phyloP scores from a whole-genome alignment of 1,284 basidiomycete genomes.

The Entoloma clypeatum region DNA sequence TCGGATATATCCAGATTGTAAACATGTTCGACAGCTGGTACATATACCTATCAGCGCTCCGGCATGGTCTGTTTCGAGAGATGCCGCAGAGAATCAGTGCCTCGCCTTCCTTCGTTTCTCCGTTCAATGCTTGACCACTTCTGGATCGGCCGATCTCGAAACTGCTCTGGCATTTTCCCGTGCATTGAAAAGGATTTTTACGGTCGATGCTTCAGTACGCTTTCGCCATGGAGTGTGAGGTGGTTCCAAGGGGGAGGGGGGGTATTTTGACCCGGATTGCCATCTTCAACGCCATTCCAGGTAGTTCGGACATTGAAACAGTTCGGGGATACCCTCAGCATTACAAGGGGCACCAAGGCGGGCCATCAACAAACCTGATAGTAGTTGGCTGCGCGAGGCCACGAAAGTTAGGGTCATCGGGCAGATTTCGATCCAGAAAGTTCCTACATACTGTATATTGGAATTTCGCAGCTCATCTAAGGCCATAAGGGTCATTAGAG shows the following conservation, averaged over 20 bases:
- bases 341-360: not conserved
- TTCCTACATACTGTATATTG: too few relatives aligned
- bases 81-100: conserved; percentile 42
- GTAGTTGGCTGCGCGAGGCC: conserved; percentile 47
- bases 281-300: conserved; percentile 42
- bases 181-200: conserved; percentile 38
- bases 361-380: conserved; percentile 38
- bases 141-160: conserved; percentile 36
- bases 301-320: conserved; percentile 39
- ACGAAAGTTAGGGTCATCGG: too few relatives aligned
- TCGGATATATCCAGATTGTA: conserved; percentile 41
- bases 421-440: too few relatives aligned
- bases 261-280: conserved; percentile 51
- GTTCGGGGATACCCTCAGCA: conserved; percentile 31
- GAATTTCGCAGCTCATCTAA: conserved; percentile 10
- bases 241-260: conserved; percentile 48
- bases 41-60: conserved; percentile 33
- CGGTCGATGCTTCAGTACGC: conserved; percentile 42
- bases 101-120: conserved; percentile 37
- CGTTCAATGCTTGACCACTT: conserved; percentile 46
- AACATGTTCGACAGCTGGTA: conserved; percentile 40
- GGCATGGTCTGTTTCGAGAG: conserved; percentile 44
- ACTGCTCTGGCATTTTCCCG: conserved; percentile 44
- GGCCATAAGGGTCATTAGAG: conserved; percentile 21
- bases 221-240: conserved; percentile 51